A percentile compares a stretch with the other conserved stretches of the same genome.
Evolutionary conservation across 2,329 filamentous ascomycete species (phyloP).

Genomic region (Hymenoscyphus infarciens): DNA sequence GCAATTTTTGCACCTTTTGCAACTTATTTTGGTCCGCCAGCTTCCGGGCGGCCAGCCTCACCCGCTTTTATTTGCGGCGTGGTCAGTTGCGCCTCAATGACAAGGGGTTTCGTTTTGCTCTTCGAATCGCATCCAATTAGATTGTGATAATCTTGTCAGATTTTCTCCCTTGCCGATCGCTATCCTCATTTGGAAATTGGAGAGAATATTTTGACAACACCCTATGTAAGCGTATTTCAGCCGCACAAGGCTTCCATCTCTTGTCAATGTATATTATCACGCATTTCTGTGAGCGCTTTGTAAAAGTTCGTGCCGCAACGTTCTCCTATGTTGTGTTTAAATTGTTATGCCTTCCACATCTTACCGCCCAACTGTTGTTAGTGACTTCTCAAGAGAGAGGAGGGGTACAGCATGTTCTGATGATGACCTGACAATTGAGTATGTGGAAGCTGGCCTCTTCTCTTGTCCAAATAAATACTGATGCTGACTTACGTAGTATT

Average conservation of each 20-base stretch:
- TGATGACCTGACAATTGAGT: background rate
- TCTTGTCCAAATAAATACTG: background rate
- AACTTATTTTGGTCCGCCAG: too few species aligned
- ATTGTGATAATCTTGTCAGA: background rate
- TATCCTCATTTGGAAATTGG: background rate
- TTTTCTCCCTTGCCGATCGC: background rate
- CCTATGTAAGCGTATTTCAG: background rate
- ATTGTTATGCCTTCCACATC: background rate
- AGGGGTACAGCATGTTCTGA: background rate
- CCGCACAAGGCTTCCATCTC: background rate
- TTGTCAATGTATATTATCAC: background rate
- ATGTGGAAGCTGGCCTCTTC: background rate
- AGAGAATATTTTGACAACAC: background rate
- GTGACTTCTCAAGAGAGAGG: background rate
- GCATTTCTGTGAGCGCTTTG: background rate
- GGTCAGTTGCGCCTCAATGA: conserved; percentile 2
- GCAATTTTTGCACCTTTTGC: too few species aligned
- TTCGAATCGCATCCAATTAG: background rate
- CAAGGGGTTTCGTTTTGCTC: background rate
- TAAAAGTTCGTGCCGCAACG: background rate
- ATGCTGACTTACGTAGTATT: background rate
- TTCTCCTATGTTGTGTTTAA: background rate
- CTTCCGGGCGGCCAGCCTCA: too few species aligned
- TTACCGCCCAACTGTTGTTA: background rate
- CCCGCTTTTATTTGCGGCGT: background rate